These are phyloP conservation scores for Termitomyces sp. DNA, from an alignment of 768 basidiomycete species.

Conservation along the genomic window DNA sequence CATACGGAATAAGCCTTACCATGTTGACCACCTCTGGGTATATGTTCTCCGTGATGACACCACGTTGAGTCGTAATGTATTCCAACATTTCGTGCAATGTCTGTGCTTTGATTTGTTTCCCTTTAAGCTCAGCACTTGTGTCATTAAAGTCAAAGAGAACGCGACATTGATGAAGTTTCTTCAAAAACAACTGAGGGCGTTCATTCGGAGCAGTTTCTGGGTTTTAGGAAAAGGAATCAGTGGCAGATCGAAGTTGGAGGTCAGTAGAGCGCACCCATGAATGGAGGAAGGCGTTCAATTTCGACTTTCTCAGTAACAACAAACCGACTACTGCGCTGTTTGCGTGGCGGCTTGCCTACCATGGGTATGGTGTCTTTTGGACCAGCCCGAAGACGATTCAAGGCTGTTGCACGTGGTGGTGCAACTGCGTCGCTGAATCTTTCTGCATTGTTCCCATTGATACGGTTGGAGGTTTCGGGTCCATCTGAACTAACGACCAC, in stretches of 20 bases:
- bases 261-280: constrained; percentile 57
- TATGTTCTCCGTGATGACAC: constrained; percentile 93
- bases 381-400: constrained; percentile 71
- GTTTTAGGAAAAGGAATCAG: constrained; percentile 9
- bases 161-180: constrained; percentile 92
- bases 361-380: constrained; percentile 98
- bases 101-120: constrained; percentile 98
- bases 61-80: constrained; percentile 94
- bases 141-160: constrained; percentile 99
- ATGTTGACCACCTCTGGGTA: constrained; percentile 99
- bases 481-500: constrained; percentile 81
- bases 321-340: constrained; percentile 96
- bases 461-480: constrained; percentile 41
- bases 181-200: constrained; percentile 86
- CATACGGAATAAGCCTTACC: constrained; percentile 45
- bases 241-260: neutral
- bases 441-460: constrained; percentile 35
- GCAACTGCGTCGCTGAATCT: constrained; percentile 46
- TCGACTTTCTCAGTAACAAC: constrained; percentile 95
- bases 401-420: constrained; percentile 61
- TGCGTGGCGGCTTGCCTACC: constrained; percentile 92
- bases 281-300: constrained; percentile 89
- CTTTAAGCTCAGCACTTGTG: constrained; percentile 89
- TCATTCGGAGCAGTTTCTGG: constrained; percentile 86
- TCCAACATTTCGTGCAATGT: constrained; percentile 98